Evolutionary conservation across 208 protist genomes (phyloP).

Genomic region (Crithidia thermophila): DNA sequence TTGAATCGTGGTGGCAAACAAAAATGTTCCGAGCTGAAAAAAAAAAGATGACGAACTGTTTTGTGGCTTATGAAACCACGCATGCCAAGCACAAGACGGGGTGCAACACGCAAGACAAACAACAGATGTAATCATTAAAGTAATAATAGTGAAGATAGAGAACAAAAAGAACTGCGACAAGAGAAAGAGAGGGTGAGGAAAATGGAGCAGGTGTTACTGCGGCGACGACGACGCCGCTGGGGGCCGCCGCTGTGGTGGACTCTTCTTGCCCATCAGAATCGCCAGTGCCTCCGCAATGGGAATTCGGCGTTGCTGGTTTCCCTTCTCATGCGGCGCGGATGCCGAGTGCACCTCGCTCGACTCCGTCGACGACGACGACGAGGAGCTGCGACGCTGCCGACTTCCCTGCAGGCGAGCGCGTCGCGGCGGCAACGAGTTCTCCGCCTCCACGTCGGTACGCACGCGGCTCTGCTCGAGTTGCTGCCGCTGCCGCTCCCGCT

Average conservation of each 20-base stretch:
- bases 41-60: background rate
- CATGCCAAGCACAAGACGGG: background rate
- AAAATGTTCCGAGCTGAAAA: background rate
- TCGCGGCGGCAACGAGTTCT: background rate
- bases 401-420: background rate
- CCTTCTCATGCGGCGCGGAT: background rate
- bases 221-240: conserved; percentile 4
- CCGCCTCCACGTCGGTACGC: conserved; percentile 4
- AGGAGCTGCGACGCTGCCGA: background rate
- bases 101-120: too few relatives aligned
- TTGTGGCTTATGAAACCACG: background rate
- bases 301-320: conserved; percentile 24
- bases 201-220: background rate
- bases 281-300: conserved; percentile 51
- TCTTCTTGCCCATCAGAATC: conserved; percentile 48
- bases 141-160: background rate
- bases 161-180: background rate
- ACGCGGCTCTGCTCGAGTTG: conserved; percentile 14
- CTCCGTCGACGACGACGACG: background rate
- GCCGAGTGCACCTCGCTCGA: too few relatives aligned
- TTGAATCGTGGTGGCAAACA: too few relatives aligned
- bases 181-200: background rate
- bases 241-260: conserved; percentile 3
- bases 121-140: too few relatives aligned
- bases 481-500: conserved; percentile 29